Base-by-base conservation (phyloP, 345 rosid genomes). In the Eutrema japonicum region DNA sequence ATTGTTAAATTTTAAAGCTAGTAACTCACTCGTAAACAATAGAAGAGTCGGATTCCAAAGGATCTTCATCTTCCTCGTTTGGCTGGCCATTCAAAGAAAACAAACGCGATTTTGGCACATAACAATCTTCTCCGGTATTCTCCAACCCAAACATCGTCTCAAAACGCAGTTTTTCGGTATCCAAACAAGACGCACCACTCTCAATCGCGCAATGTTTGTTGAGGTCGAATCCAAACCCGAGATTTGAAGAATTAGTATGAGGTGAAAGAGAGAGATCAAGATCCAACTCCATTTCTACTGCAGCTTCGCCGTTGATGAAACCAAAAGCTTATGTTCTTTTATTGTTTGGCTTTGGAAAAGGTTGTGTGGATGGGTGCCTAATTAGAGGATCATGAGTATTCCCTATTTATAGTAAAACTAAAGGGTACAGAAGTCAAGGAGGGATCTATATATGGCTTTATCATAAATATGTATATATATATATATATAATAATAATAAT, bases 31-130 rank as follows among this genome's bases (percentile, higher is more conserved):
- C 74, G 66, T 65, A 54, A 47, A 58, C 73, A 46, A 59, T 18
- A 53, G 81, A 80, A 68, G 82, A 80, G 13, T 66, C 36, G 9
- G 62, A 72, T 40, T 77, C 73, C 30, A 70, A 10, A 33, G 48
- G 74, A 75, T 82, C 85, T 59, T 64, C 79, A 8, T 82, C 93
- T 38, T 80, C 89, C 35, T 87, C 85, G 59, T 84, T 76, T 38
- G 93, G 85, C 50, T 79, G 86, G 13, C 81, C 85, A 73, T 72
- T 84, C 84, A 60, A 27, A 62, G 56, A 22, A 61, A 51, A 51
- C 36, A 53, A 36, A 27, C 56, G 10, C 26, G 26, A 57, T 51
- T 74, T 57, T 5, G 16, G 47, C 3, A 65, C 14, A 47, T 56
- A 29, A 47, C 58, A 55, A 10, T 26, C 50, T 35, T 73, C 36